phyloP scores from a whole-genome alignment of 345 rosid genomes.

The Bruguiera sexangula region DNA sequence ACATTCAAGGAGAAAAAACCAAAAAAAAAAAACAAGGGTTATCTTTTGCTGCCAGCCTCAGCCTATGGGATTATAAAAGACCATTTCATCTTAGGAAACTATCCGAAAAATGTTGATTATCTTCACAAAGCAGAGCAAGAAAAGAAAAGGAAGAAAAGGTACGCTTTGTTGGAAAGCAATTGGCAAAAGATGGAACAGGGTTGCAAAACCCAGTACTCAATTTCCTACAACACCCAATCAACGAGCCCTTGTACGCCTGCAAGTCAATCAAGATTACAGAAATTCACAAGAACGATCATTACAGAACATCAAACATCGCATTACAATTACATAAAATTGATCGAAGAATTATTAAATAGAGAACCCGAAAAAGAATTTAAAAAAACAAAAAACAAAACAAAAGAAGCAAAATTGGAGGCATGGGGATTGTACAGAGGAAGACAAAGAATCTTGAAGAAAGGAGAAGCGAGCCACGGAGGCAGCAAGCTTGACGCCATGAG shows the following conservation, averaged over 20 bases:
- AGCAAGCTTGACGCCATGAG: constrained; percentile 58
- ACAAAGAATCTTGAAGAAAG: constrained; percentile 27
- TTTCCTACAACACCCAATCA: constrained; percentile 44
- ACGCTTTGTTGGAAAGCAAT: constrained; percentile 37
- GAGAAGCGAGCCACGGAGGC: constrained; percentile 50
- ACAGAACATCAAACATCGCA: no score
- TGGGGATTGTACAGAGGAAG: constrained; percentile 34
- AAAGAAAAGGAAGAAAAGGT: constrained; percentile 2
- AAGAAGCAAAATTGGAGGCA: background rate
- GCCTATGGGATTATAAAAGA: no score
- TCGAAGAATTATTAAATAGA: background rate
- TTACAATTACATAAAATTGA: background rate
- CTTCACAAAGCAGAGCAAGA: background rate
- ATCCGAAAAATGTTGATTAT: background rate
- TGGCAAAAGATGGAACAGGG: constrained; percentile 27
- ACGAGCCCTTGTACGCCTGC: constrained; percentile 40
- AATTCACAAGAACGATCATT: background rate
- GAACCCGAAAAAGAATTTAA: background rate
- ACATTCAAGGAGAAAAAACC: no score
- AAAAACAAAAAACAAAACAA: background rate
- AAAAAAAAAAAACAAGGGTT: background rate
- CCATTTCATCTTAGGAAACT: background rate
- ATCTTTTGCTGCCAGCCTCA: background rate
- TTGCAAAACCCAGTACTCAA: constrained; percentile 34
- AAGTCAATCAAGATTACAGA: constrained; percentile 2